Conservation (phyloP, 2,329 filamentous ascomycete species). For the Blastomyces parvus region DNA sequence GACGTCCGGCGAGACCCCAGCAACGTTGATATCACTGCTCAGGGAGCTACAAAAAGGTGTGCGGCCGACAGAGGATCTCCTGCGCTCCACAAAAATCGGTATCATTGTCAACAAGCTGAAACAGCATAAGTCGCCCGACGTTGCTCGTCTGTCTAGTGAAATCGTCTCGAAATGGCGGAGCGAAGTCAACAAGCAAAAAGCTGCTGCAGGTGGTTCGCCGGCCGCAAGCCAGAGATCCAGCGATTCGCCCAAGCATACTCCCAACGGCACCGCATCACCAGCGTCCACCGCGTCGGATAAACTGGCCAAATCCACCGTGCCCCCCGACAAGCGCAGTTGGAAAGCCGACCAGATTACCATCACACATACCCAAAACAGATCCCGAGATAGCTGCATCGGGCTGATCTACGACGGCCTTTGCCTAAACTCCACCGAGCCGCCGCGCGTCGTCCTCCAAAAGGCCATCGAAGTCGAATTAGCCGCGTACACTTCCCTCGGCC, state of each 20-base stretch:
- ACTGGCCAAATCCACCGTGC: constrained; percentile 46
- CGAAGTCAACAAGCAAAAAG: constrained; percentile 42
- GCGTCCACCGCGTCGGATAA: constrained; percentile 35
- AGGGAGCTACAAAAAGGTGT: constrained; percentile 71
- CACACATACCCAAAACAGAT: constrained; percentile 61
- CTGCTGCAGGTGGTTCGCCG: constrained; percentile 25
- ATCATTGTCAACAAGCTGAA: constrained; percentile 81
- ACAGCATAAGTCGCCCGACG: constrained; percentile 61
- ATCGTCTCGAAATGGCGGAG: constrained; percentile 62
- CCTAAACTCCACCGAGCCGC: constrained; percentile 49
- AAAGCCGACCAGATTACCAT: constrained; percentile 71
- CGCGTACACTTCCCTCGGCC: constrained; percentile 59
- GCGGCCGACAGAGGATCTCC: constrained; percentile 75
- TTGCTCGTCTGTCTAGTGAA: constrained; percentile 65
- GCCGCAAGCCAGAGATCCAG: constrained; percentile 32
- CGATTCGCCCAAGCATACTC: constrained; percentile 36
- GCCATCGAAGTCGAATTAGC: constrained; percentile 68
- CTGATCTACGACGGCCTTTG: constrained; percentile 91
- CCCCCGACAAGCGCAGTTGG: constrained; percentile 69
- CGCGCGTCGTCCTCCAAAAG: constrained; percentile 57
- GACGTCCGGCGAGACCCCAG: constrained; percentile 60
- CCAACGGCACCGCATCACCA: constrained; percentile 48
- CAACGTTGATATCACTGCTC: constrained; percentile 63
- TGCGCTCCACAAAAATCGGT: constrained; percentile 85
- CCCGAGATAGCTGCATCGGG: constrained; percentile 76